Percentiles rank a stretch among this genome's conserved stretches.
phyloP scores from a whole-genome alignment of 331 rosid species.

The Malus hybrid region DNA sequence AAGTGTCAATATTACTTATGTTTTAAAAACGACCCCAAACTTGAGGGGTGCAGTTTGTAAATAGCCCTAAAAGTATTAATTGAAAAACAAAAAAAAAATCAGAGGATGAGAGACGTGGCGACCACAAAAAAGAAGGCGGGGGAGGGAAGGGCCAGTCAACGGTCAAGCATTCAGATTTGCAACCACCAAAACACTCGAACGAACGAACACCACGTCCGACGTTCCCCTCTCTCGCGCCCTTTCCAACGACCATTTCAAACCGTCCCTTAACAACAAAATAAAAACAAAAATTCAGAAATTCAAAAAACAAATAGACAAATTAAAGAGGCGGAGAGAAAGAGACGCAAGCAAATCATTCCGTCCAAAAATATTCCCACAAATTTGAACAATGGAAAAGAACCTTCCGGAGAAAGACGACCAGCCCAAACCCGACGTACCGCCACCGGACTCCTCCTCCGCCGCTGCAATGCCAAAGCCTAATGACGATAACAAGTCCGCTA shows the following conservation, averaged over 20 bases:
- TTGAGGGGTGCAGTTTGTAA: neutral
- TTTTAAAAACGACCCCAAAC: neutral
- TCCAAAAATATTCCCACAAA: neutral
- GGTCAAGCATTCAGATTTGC: neutral
- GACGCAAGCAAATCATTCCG: neutral
- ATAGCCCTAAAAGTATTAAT: neutral
- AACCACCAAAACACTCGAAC: neutral
- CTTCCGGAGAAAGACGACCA: slow-evolving; percentile 7
- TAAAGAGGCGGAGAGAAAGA: neutral
- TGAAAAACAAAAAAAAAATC: too few relatives aligned
- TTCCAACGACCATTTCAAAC: slow-evolving; percentile 34
- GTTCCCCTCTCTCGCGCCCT: slow-evolving; percentile 1
- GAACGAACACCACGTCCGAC: neutral
- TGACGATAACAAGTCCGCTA: neutral
- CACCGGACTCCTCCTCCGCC: neutral
- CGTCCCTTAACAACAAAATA: neutral
- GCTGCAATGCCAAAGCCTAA: neutral
- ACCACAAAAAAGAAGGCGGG: neutral
- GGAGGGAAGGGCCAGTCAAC: too few relatives aligned
- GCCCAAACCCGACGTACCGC: neutral
- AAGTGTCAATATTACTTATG: too few relatives aligned
- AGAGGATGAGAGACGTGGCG: neutral
- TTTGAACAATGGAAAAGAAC: slow-evolving; percentile 28
- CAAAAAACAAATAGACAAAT: neutral
- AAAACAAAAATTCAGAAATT: neutral